Percentiles rank a stretch among this genome's conserved stretches.
These are phyloP conservation scores for Orychophragmus violaceus DNA, from an alignment of 345 rosid species.

Conservation along the genomic window DNA sequence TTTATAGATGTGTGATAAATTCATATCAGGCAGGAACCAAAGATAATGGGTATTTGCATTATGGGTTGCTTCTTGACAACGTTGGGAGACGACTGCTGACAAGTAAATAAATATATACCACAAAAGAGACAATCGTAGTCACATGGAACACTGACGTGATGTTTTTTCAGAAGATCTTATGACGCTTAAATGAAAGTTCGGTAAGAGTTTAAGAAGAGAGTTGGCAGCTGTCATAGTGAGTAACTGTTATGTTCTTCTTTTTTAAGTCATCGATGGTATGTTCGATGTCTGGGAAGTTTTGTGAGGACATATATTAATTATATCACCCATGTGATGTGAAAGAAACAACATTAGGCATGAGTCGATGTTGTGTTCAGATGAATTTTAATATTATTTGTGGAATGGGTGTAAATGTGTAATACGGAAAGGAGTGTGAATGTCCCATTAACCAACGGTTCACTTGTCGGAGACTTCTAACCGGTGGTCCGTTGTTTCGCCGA, in stretches of 20 bases:
- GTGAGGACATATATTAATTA: not conserved
- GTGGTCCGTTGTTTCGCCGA: slow-evolving; percentile 26
- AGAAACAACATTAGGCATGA: not conserved
- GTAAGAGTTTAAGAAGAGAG: not conserved
- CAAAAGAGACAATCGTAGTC: not conserved
- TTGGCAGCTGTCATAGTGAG: not conserved
- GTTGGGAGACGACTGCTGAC: not conserved
- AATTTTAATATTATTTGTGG: not conserved
- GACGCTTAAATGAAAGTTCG: not conserved
- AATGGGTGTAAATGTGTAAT: slow-evolving; percentile 10
- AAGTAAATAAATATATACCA: not conserved
- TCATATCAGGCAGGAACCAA: no score
- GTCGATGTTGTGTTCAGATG: not conserved
- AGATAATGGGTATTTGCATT: no score
- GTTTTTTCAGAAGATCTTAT: not conserved
- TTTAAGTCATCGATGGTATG: not conserved
- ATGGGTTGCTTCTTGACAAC: not conserved
- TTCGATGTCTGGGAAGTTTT: not conserved
- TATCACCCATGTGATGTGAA: slow-evolving; percentile 9
- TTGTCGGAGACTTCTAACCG: slow-evolving; percentile 23
- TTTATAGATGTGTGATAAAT: no score
- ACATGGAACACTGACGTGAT: not conserved
- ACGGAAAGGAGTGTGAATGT: slow-evolving; percentile 13
- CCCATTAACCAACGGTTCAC: slow-evolving; percentile 2
- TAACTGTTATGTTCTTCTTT: not conserved